A percentile compares a stretch with the other conserved stretches of the same genome.
Conservation (phyloP, 352 stramenopile genomes). For the Phytophthora colocasiae region DNA sequence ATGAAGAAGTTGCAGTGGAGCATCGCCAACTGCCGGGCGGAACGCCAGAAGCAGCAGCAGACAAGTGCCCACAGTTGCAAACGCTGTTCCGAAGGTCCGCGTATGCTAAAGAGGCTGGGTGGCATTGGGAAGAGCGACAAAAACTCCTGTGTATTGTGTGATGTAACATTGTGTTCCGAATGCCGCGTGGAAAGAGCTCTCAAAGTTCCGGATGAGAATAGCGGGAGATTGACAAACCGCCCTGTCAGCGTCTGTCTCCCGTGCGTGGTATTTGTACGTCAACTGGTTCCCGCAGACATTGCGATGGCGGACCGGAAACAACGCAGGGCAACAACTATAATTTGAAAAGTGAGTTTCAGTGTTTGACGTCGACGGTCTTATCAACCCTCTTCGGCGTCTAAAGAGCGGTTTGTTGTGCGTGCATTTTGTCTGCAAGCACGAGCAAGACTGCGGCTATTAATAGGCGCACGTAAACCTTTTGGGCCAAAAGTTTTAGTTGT, state of each 20-base stretch:
- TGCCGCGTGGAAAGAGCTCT: slow-evolving; percentile 26
- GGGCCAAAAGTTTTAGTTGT: too few species aligned
- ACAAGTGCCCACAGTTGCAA: slow-evolving; percentile 4
- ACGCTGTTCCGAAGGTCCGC: slow-evolving; percentile 13
- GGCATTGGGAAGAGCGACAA: slow-evolving; percentile 8
- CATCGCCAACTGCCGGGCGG: slow-evolving; percentile 7
- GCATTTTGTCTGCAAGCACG: too few species aligned
- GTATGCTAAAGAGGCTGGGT: slow-evolving; percentile 10
- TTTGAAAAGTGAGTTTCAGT: neutral
- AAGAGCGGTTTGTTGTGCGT: too few species aligned
- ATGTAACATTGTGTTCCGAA: slow-evolving; percentile 13
- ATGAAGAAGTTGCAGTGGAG: slow-evolving; percentile 38
- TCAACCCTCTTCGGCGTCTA: too few species aligned
- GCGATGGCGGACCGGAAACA: slow-evolving; percentile 21
- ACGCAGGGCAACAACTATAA: slow-evolving; percentile 9
- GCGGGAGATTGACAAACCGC: slow-evolving; percentile 12
- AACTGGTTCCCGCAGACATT: slow-evolving; percentile 22
- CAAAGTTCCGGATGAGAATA: slow-evolving; percentile 15
- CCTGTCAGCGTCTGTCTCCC: slow-evolving; percentile 25
- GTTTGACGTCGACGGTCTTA: neutral
- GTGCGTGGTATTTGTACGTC: slow-evolving; percentile 27
- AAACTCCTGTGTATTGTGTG: slow-evolving; percentile 24
- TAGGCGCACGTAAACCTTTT: neutral
- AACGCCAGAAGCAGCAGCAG: slow-evolving; percentile 18
- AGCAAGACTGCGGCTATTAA: too few species aligned